phyloP scores from a whole-genome alignment of 2,329 filamentous ascomycete species.

The Metarhizium album region DNA sequence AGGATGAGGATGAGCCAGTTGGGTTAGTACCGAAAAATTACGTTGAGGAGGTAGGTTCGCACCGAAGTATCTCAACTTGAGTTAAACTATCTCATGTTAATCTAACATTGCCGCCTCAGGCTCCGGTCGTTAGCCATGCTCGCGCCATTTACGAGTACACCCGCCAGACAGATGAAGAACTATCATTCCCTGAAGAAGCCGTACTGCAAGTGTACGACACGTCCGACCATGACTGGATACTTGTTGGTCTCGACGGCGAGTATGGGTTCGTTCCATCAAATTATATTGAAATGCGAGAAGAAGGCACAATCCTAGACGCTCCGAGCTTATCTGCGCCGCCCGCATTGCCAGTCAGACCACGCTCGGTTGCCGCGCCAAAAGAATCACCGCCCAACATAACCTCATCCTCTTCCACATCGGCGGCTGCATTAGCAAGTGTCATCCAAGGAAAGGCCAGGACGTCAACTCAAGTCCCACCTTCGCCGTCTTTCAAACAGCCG shows the following conservation, averaged over 20 bases:
- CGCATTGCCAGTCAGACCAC: slow-evolving; percentile 32
- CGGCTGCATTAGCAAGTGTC: slow-evolving; percentile 44
- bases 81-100: neutral
- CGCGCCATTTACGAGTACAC: slow-evolving; percentile 98
- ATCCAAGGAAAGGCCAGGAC: slow-evolving; percentile 35
- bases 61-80: neutral
- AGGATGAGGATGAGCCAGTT: slow-evolving; percentile 84
- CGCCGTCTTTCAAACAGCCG: slow-evolving; percentile 17
- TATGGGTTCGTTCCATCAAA: slow-evolving; percentile 94
- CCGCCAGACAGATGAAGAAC: slow-evolving; percentile 92
- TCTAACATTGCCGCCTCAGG: slow-evolving; percentile 30
- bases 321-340: slow-evolving; percentile 26
- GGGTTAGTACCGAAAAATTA: slow-evolving; percentile 93
- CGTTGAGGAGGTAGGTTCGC: slow-evolving; percentile 64
- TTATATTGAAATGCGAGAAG: slow-evolving; percentile 69
- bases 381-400: slow-evolving; percentile 16
- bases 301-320: slow-evolving; percentile 30
- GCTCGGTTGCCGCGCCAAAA: slow-evolving; percentile 21
- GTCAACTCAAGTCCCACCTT: slow-evolving; percentile 16
- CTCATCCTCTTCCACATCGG: slow-evolving; percentile 30
- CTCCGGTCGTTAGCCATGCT: slow-evolving; percentile 56
- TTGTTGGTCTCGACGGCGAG: slow-evolving; percentile 74
- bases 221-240: slow-evolving; percentile 91
- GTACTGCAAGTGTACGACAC: slow-evolving; percentile 76
- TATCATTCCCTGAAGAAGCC: slow-evolving; percentile 88